Conservation (phyloP, 2,329 filamentous ascomycete species). For the Blastomyces parvus region DNA sequence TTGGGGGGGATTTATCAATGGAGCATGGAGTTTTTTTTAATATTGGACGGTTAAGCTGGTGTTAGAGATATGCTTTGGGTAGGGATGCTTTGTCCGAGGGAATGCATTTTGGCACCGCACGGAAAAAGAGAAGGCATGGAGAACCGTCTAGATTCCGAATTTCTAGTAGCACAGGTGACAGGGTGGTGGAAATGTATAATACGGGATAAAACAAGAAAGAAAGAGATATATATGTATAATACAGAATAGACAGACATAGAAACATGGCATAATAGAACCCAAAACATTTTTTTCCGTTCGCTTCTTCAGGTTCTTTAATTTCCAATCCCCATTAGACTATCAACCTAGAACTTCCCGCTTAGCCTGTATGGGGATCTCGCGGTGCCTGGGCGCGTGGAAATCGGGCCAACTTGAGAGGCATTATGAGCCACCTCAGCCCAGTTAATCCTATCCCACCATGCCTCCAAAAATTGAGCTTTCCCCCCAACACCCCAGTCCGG, state of each 20-base stretch:
- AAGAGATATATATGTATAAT: constrained; percentile 9
- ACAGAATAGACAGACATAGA: constrained; percentile 9
- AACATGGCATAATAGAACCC: constrained; percentile 4
- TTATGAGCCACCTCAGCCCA: constrained; percentile 62
- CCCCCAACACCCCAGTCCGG: constrained; percentile 68
- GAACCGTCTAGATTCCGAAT: background rate
- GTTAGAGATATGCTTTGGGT: background rate
- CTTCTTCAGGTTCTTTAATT: constrained; percentile 2
- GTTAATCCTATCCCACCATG: constrained; percentile 82
- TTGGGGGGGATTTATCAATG: background rate
- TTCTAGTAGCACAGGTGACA: background rate
- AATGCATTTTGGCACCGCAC: background rate
- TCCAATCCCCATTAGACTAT: background rate
- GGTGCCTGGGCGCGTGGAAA: constrained; percentile 4
- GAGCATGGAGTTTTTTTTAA: background rate
- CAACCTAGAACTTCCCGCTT: background rate
- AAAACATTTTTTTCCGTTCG: background rate
- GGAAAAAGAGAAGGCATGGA: background rate
- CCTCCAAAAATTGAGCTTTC: constrained; percentile 64
- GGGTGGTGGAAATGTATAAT: background rate
- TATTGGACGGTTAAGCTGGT: background rate
- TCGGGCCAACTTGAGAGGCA: constrained; percentile 18
- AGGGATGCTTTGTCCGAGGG: background rate
- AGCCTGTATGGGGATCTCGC: background rate
- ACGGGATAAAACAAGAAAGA: background rate